These are phyloP conservation scores for Candida alai DNA, from an alignment of 805 yeast species.

Conservation along the genomic window DNA sequence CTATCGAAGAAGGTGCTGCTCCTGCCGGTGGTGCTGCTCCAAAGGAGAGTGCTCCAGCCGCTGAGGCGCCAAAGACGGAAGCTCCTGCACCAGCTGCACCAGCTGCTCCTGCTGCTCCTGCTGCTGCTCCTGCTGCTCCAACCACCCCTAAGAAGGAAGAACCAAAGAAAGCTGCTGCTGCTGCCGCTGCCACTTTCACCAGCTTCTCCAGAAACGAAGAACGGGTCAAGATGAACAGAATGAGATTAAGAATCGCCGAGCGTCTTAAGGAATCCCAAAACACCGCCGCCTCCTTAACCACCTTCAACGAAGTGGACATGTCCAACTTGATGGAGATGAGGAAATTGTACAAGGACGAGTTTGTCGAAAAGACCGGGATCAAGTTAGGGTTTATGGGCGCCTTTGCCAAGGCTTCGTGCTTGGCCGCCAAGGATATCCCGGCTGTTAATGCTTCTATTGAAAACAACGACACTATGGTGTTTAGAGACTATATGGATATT, in stretches of 20 bases:
- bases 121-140: slow-evolving; percentile 24
- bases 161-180: slow-evolving; percentile 22
- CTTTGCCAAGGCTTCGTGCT: slow-evolving; percentile 86
- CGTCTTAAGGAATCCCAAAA: slow-evolving; percentile 98
- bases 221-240: slow-evolving; percentile 97
- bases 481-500: slow-evolving; percentile 93
- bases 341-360: slow-evolving; percentile 94
- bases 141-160: slow-evolving; percentile 27
- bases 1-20: slow-evolving; percentile 76
- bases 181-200: slow-evolving; percentile 37
- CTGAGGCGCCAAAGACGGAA: slow-evolving; percentile 22
- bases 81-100: slow-evolving; percentile 21
- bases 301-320: slow-evolving; percentile 98
- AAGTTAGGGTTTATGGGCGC: slow-evolving; percentile 99
- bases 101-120: slow-evolving; percentile 23
- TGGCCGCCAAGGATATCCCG: slow-evolving; percentile 93
- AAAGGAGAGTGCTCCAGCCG: slow-evolving; percentile 19
- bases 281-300: slow-evolving; percentile 96
- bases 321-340: slow-evolving; percentile 87
- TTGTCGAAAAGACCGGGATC: slow-evolving; percentile 87
- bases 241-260: slow-evolving; percentile 98
- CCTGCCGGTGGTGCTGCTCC: slow-evolving; percentile 56
- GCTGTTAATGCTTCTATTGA: slow-evolving; percentile 95
- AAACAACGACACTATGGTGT: slow-evolving; percentile 86
- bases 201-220: slow-evolving; percentile 78